phyloP scores from a whole-genome alignment of 257 asterid genomes.

The Parsonsia alboflavescens region DNA sequence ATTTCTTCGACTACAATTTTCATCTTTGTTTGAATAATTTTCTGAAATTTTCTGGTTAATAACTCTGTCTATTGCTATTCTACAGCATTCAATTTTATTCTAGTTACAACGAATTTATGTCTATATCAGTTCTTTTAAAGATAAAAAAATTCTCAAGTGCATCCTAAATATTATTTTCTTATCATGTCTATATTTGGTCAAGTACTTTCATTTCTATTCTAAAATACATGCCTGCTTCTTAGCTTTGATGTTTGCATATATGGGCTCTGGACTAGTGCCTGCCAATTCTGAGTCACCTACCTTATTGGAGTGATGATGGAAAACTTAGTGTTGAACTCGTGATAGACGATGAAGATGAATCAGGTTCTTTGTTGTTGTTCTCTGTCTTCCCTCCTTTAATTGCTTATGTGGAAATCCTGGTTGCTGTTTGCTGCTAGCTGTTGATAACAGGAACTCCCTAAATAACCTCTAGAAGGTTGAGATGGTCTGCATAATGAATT shows the following conservation, averaged over 20 bases:
- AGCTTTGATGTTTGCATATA: not conserved
- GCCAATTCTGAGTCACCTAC: not conserved
- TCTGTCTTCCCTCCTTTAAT: not conserved
- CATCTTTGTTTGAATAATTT: not conserved
- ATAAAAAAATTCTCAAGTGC: not conserved
- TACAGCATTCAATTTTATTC: not conserved
- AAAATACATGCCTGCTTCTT: not conserved
- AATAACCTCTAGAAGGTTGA: not conserved
- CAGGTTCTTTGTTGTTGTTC: not conserved
- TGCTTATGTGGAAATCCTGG: not conserved
- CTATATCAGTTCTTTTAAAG: not conserved
- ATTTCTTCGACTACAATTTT: not conserved
- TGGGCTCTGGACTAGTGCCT: not conserved
- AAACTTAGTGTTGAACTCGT: not conserved
- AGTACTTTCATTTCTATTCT: not conserved
- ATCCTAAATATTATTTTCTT: not conserved
- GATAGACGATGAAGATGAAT: not conserved
- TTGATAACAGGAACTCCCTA: not conserved
- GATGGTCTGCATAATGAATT: too few relatives aligned
- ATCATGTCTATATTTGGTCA: not conserved
- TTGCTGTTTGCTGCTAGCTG: not conserved
- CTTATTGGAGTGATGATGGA: not conserved
- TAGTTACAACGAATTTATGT: not conserved
- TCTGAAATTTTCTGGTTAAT: not conserved
- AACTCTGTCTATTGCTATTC: not conserved